phyloP scores from a whole-genome alignment of 2,329 filamentous ascomycete species.

The Colletotrichum phormii region DNA sequence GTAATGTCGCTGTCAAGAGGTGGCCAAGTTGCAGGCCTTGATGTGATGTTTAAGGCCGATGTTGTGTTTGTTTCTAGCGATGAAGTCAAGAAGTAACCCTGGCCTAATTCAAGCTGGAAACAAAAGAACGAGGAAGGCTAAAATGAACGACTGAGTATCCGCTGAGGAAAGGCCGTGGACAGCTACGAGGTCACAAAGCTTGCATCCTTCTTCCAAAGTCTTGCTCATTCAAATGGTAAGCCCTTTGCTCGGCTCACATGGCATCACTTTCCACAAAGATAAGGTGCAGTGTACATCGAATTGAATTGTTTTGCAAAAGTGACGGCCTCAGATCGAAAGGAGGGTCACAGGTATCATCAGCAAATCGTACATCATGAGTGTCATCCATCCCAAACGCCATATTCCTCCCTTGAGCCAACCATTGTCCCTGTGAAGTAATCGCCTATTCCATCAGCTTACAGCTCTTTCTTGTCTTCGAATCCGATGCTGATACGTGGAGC shows the following conservation, averaged over 20 bases:
- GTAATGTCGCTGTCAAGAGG: background rate
- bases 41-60: too few species aligned
- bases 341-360: background rate
- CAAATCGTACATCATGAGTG: background rate
- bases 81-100: too few species aligned
- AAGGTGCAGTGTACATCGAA: background rate
- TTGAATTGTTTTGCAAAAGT: background rate
- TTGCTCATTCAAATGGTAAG: background rate
- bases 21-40: too few species aligned
- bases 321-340: background rate
- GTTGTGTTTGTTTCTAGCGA: too few species aligned
- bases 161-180: background rate
- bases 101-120: too few species aligned
- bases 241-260: background rate
- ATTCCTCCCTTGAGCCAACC: background rate
- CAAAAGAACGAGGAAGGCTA: background rate
- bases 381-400: background rate
- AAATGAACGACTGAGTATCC: too few species aligned
- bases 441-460: background rate
- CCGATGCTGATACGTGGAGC: constrained; percentile 1
- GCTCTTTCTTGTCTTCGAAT: background rate
- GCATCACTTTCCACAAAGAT: background rate
- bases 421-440: background rate
- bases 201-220: background rate
- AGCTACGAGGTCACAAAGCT: background rate